Evolutionary conservation across 805 yeast species (phyloP), one percentile per base, ranked within the genome.

Genomic region (Yarrowia yakushimensis): DNA sequence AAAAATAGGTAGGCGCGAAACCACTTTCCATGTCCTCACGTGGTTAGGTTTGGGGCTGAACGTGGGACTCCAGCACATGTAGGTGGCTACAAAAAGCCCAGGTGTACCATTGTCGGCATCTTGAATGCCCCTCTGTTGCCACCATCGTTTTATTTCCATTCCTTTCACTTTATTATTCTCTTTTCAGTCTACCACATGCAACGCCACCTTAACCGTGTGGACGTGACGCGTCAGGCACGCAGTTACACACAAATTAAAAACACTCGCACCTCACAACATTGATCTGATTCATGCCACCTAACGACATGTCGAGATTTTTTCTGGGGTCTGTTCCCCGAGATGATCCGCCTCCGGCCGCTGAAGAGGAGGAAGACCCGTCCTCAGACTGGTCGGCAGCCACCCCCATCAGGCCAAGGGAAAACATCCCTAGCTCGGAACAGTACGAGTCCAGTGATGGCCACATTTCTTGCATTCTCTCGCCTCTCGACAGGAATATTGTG

Each of bases 161-260:
- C 9, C 20, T 34, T 34, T 8, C 17, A 18, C n/a, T 34, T 1
- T 17, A 12, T 9, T 5, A 12, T 5, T 39, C 12, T 20, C 15
- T 12, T 7, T 20, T 25, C 11, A 12, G 13, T 25, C 42, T n/a
- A 37, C 42, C 42, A 20, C 10, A 12, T 15, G 33, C 50, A 27
- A 45, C 36, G 36, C 52, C 52, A 45, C 52, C 25, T 30, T 28
- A 30, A 45, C 8, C 28, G 34, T 15, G 23, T 41, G 8, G 23
- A 45, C 59, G 59, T 36, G 59, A 52, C 59, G 59, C 59, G 59
- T 48, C 57, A n/a, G 31, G 23, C 41, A 48, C 31, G 57, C 57
- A 48, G 25, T 11, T 11, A 27, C 13, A 2, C 10, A 8, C 37
- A 18, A 23, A 33, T 23, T 34, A 48, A 33, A 22, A 33, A n/a